phyloP scores from a whole-genome alignment of 2,329 filamentous ascomycete species.

The Fusarium gaditjirri region DNA sequence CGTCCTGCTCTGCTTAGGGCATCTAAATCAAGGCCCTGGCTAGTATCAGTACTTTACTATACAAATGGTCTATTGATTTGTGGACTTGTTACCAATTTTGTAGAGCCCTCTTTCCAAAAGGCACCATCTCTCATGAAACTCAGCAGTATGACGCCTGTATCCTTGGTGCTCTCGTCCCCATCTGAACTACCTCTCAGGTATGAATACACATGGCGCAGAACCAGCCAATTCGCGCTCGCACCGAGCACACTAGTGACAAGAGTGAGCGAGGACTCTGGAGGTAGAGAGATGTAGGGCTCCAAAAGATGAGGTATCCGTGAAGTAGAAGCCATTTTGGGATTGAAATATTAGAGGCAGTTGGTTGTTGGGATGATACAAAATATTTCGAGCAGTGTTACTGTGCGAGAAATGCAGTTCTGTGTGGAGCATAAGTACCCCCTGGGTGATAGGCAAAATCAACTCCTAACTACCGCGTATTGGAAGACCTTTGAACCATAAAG shows the following conservation, averaged over 20 bases:
- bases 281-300: slow-evolving; percentile 70
- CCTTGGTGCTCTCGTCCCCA: slow-evolving; percentile 40
- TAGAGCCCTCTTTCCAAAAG: slow-evolving; percentile 81
- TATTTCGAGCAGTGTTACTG: slow-evolving; percentile 36
- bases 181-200: slow-evolving; percentile 50
- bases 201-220: slow-evolving; percentile 66
- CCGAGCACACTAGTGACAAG: slow-evolving; percentile 76
- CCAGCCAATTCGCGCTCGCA: slow-evolving; percentile 73
- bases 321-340: slow-evolving; percentile 44
- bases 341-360: not conserved
- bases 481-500: not conserved
- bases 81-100: slow-evolving; percentile 66
- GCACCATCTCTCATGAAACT: slow-evolving; percentile 82
- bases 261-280: slow-evolving; percentile 67
- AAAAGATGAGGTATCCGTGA: slow-evolving; percentile 71
- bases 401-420: slow-evolving; percentile 20
- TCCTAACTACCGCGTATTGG: too few species aligned
- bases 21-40: slow-evolving; percentile 76
- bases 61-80: not conserved
- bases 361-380: slow-evolving; percentile 19
- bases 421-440: slow-evolving; percentile 6
- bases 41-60: not conserved
- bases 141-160: slow-evolving; percentile 74
- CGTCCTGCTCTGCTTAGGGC: slow-evolving; percentile 65
- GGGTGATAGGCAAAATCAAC: not conserved